phyloP scores from a whole-genome alignment of 2,329 filamentous ascomycete genomes.

The Fusarium anguioides region DNA sequence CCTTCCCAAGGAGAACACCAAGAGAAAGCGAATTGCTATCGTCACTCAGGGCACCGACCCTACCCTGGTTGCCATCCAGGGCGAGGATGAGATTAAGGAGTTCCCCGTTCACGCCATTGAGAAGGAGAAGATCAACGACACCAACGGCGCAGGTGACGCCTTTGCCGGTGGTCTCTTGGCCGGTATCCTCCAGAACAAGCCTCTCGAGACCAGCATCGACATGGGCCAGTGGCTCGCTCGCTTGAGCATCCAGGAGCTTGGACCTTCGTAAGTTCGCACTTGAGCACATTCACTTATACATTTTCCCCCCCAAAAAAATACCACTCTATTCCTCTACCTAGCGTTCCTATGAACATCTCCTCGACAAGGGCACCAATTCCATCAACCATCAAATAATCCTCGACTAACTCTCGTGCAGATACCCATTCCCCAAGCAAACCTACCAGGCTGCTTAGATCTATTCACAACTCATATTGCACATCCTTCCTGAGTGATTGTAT shows the following conservation, averaged over 20 bases:
- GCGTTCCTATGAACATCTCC: conserved; percentile 28
- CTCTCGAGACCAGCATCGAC: conserved; percentile 81
- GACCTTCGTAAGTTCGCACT: conserved; percentile 82
- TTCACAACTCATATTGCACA: conserved; percentile 43
- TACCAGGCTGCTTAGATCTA: conserved; percentile 64
- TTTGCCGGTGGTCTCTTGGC: conserved; percentile 96
- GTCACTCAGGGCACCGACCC: conserved; percentile 95
- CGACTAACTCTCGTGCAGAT: conserved; percentile 61
- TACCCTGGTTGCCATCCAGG: conserved; percentile 84
- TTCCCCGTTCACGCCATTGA: conserved; percentile 85
- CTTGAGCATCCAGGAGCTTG: conserved; percentile 93
- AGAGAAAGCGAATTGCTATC: conserved; percentile 86
- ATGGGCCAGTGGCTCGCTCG: conserved; percentile 97
- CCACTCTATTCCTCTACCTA: conserved; percentile 35
- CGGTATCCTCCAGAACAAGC: conserved; percentile 86
- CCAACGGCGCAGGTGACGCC: conserved; percentile 95
- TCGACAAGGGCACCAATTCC: conserved; percentile 27
- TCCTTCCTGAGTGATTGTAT: conserved; percentile 41
- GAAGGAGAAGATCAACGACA: conserved; percentile 86
- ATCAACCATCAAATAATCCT: conserved; percentile 11
- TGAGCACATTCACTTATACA: conserved; percentile 17
- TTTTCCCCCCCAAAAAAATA: conserved; percentile 6
- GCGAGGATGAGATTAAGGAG: conserved; percentile 75
- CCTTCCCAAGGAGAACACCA: conserved; percentile 90
- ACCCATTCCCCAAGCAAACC: conserved; percentile 83